Conservation (phyloP, 2,329 filamentous ascomycete genomes). For the Aspergillus ruber region DNA sequence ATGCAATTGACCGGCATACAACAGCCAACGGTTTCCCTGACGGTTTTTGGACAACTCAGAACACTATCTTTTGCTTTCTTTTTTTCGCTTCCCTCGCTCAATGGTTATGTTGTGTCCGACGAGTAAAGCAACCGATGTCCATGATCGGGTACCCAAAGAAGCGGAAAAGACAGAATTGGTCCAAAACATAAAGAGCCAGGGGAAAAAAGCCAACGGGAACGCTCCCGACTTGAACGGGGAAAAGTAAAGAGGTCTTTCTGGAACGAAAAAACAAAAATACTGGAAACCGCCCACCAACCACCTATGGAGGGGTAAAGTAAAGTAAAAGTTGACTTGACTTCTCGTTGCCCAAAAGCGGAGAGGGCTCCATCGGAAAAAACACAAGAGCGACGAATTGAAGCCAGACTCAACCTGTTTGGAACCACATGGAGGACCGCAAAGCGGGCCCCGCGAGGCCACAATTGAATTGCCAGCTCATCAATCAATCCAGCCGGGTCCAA, state of each 20-base stretch:
- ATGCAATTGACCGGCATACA: constrained; percentile 13
- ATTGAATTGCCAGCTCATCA: constrained; percentile 26
- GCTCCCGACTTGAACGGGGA: constrained; percentile 2
- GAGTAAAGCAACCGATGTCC: constrained; percentile 5
- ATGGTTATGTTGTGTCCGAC: background rate
- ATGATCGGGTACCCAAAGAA: constrained; percentile 15
- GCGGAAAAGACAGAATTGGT: constrained; percentile 2
- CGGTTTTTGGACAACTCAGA: constrained; percentile 22
- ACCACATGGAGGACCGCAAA: constrained; percentile 12
- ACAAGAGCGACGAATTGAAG: constrained; percentile 18
- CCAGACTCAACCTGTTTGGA: constrained; percentile 8
- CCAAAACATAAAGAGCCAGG: constrained; percentile 6
- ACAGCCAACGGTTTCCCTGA: constrained; percentile 8
- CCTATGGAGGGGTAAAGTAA: constrained; percentile 4
- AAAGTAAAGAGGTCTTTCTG: constrained; percentile 10
- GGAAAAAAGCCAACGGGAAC: constrained; percentile 10
- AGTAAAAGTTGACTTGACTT: background rate
- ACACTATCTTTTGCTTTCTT: constrained; percentile 6
- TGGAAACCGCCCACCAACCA: constrained; percentile 1
- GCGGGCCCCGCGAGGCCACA: constrained; percentile 16
- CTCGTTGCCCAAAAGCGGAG: constrained; percentile 26
- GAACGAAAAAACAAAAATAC: constrained; percentile 7
- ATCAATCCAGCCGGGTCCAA: constrained; percentile 10
- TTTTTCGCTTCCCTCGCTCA: background rate
- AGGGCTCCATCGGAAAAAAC: constrained; percentile 11